phyloP scores from a whole-genome alignment of 768 basidiomycete genomes.

The Cyclocybe aegerita region DNA sequence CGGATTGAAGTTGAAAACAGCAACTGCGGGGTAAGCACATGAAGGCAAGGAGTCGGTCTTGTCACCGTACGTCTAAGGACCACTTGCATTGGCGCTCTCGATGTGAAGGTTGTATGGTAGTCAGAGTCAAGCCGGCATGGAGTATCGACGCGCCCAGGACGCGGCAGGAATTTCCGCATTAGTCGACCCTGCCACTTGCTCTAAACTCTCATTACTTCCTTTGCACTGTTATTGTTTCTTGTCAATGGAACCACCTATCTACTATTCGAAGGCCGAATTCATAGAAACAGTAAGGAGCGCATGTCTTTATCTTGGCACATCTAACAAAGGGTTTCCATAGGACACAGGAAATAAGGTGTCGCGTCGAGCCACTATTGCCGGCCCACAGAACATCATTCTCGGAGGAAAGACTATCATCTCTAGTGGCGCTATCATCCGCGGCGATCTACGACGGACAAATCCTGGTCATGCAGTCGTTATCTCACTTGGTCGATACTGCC shows the following conservation, averaged over 20 bases:
- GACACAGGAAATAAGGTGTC: conserved; percentile 98
- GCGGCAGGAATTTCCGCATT: too few relatives aligned
- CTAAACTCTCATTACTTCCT: not conserved
- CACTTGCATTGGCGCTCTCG: too few relatives aligned
- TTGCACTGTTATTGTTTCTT: not conserved
- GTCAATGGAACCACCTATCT: conserved; percentile 70
- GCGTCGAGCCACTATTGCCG: conserved; percentile 85
- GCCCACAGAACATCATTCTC: conserved; percentile 95
- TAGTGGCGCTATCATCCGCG: conserved; percentile 85
- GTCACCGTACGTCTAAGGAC: not conserved
- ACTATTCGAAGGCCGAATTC: conserved; percentile 80
- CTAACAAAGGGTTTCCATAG: conserved; percentile 35
- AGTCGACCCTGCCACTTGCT: too few relatives aligned
- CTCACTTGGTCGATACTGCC: conserved; percentile 89
- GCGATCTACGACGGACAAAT: conserved; percentile 86
- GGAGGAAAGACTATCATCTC: conserved; percentile 97
- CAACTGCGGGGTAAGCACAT: not conserved
- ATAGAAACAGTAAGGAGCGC: conserved; percentile 73
- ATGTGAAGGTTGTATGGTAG: too few relatives aligned
- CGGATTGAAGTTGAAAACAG: not conserved
- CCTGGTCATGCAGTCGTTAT: conserved; percentile 94
- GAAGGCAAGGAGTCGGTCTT: too few relatives aligned
- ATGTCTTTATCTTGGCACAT: not conserved
- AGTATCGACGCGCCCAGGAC: too few relatives aligned
- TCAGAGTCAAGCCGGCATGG: too few relatives aligned